These are phyloP conservation scores for Hypoxylon fuscum DNA, from an alignment of 495 filamentous ascomycete species.

Conservation along the genomic window DNA sequence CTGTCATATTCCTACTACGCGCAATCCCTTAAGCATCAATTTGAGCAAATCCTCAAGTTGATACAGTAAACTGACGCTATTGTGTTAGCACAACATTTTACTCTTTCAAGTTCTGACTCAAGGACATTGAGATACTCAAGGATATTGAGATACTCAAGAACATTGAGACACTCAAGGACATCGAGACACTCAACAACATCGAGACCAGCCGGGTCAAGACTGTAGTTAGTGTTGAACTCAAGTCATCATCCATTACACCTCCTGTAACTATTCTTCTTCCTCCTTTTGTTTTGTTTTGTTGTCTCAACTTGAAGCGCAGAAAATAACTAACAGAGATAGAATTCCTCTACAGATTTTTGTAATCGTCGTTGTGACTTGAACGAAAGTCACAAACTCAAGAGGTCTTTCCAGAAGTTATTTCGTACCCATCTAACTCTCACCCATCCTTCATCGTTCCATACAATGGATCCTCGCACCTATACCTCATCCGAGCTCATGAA, in stretches of 20 bases:
- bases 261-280: constrained; percentile 16
- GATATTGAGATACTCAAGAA: too few relatives aligned
- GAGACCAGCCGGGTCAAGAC: constrained; percentile 13
- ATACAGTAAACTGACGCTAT: constrained; percentile 15
- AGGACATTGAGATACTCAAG: too few relatives aligned
- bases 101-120: constrained; percentile 26
- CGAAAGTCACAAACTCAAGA: neutral
- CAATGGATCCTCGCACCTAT: constrained; percentile 50
- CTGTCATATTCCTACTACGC: neutral
- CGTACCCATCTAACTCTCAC: constrained; percentile 32
- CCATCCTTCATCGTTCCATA: constrained; percentile 40
- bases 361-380: constrained; percentile 28
- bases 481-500: constrained; percentile 49
- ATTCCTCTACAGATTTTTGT: constrained; percentile 33
- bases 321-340: constrained; percentile 36
- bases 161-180: too few relatives aligned
- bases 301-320: constrained; percentile 51
- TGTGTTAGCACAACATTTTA: constrained; percentile 5
- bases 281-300: too few relatives aligned
- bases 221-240: neutral
- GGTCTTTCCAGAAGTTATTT: constrained; percentile 43
- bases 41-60: constrained; percentile 10
- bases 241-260: neutral
- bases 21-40: neutral
- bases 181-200: too few relatives aligned